Percentiles rank a stretch among this genome's conserved stretches.
These are phyloP conservation scores for Chytriomyces confervae DNA, from an alignment of 192 early-diverging fungal genomes.

Conservation along the genomic window DNA sequence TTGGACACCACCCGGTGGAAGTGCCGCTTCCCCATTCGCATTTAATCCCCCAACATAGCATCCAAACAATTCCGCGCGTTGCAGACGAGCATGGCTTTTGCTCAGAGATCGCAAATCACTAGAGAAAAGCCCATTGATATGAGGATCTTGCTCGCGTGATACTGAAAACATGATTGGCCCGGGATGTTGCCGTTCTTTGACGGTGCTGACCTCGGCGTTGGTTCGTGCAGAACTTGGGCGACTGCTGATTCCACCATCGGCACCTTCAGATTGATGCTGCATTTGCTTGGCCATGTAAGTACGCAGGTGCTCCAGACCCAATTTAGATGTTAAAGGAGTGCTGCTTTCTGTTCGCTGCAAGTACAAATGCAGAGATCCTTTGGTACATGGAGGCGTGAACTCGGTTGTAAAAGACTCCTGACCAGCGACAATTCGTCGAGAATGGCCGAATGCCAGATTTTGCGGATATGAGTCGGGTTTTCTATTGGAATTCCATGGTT, in stretches of 20 bases:
- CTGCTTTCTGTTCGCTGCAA: background rate
- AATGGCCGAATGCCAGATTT: background rate
- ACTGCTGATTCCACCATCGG: too few relatives aligned
- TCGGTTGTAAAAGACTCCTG: background rate
- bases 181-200: too few relatives aligned
- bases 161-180: too few relatives aligned
- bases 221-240: too few relatives aligned
- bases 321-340: background rate
- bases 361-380: slow-evolving; percentile 3
- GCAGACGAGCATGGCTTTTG: background rate
- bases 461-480: background rate
- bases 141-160: too few relatives aligned
- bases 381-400: background rate
- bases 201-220: too few relatives aligned
- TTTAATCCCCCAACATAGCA: background rate
- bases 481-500: background rate
- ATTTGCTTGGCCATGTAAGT: background rate
- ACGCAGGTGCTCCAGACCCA: background rate
- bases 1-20: background rate
- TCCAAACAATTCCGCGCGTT: slow-evolving; percentile 1
- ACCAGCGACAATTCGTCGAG: background rate
- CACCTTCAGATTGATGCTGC: too few relatives aligned
- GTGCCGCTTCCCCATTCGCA: background rate
- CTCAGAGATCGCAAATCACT: background rate
- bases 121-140: too few relatives aligned